Evolutionary conservation across 352 stramenopile genomes (phyloP), one percentile per base, ranked within the genome.

Genomic region (Pythium diclinum): DNA sequence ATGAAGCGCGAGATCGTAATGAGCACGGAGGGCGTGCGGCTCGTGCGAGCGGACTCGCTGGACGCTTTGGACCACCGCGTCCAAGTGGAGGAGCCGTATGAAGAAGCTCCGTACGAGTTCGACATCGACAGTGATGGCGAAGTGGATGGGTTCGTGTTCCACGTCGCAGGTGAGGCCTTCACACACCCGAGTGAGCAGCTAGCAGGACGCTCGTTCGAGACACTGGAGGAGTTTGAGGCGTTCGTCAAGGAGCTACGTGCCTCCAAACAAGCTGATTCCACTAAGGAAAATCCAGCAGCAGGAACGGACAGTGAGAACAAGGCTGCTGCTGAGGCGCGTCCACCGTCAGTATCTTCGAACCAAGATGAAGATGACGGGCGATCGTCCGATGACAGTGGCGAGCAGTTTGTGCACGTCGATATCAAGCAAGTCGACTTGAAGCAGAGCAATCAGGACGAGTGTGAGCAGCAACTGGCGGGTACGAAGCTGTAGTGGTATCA

Each of bases 1-100:
- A 78, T 88, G 56, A 74, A 77, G 54, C 79, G 79, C 25, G 77
- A 72, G n/a, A 78, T 88, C 59, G 76, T 78, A 38, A 67, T 88
- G 32, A 84, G 74, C 47, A 84, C 77, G 1, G 79, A 87, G 28
- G 74, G 72, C 11, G 75, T 87, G 21, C 71, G 76, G 9, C 53
- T 85, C 1, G 62, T 77, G 36, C 59, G 58, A 23, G 40, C 65
- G 11, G 68, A 74, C 19, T 42, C 49, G 36, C 33, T 69, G 13
- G 55, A 61, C 10, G 56, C 17, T 6, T 6, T 36, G 6, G 23
- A 23, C 21, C 17, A 32, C 55, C 34, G 6, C 17, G 30, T 19
- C 40, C 46, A 33, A 9, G 21, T 54, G 4, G 57, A 68, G 0
- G 71, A 76, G 0, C n/a, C 59, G 14, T 70, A 63, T 34, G 65